Conservation (phyloP, 192 early-diverging fungal genomes). For the Gonapodya sp. region DNA sequence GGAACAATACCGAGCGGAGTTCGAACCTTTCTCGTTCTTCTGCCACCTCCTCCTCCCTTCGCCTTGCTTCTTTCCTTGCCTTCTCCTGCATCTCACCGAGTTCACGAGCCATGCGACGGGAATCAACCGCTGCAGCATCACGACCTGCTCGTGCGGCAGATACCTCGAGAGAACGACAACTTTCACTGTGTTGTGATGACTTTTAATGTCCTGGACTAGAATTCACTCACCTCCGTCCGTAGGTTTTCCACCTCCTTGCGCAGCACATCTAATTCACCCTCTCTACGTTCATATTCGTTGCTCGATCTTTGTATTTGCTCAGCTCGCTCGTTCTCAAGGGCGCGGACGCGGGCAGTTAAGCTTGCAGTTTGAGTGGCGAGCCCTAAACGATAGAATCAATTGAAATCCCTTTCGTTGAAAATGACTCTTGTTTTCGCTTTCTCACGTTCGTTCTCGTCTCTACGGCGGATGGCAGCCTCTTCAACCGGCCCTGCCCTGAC, state of each 20-base stretch:
- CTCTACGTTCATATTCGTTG: background rate
- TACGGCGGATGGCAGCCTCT: background rate
- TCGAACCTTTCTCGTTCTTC: background rate
- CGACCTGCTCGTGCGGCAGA: background rate
- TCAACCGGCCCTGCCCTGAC: background rate
- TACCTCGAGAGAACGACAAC: no score
- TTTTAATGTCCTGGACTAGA: no score
- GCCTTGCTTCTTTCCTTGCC: background rate
- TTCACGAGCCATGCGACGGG: background rate
- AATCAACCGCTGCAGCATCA: background rate
- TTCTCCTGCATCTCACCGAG: background rate
- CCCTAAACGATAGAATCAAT: background rate
- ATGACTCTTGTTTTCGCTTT: background rate
- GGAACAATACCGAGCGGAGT: no score
- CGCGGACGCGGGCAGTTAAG: background rate
- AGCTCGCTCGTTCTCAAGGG: background rate
- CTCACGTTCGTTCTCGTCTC: background rate
- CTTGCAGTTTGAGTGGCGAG: background rate
- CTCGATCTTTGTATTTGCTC: background rate
- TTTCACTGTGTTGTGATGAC: no score
- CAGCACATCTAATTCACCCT: background rate
- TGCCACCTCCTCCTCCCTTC: background rate
- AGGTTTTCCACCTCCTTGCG: background rate
- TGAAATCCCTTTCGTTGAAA: background rate
- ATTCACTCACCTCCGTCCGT: background rate